Conservation (phyloP, 202 grass and related monocot genomes). For the Panicum virgatum region DNA sequence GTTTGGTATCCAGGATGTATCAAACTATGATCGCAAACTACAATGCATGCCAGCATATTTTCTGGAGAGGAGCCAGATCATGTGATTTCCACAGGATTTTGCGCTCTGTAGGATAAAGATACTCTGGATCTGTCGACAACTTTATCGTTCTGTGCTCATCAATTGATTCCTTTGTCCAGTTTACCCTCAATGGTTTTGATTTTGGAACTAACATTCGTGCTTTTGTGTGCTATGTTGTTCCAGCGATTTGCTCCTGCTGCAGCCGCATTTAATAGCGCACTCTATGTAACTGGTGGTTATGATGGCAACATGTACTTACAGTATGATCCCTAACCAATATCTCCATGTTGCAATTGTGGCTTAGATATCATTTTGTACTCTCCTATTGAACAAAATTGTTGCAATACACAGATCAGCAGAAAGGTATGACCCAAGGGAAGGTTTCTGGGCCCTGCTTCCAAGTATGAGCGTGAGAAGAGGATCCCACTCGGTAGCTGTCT, state of each 20-base stretch:
- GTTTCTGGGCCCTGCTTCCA: slow-evolving; percentile 68
- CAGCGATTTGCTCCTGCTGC: slow-evolving; percentile 78
- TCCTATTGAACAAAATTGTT: slow-evolving; percentile 17
- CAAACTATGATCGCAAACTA: not conserved
- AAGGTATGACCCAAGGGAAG: slow-evolving; percentile 94
- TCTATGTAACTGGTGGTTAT: slow-evolving; percentile 80
- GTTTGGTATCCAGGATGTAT: slow-evolving; percentile 1
- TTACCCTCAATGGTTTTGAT: slow-evolving; percentile 10
- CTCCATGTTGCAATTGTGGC: not conserved
- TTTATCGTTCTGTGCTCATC: not conserved
- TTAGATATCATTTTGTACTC: slow-evolving; percentile 4
- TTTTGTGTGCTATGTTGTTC: slow-evolving; percentile 29
- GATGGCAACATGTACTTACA: slow-evolving; percentile 67
- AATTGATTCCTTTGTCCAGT: not conserved
- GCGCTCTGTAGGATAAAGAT: slow-evolving; percentile 18
- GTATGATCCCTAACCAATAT: slow-evolving; percentile 38
- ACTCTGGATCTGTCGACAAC: not conserved
- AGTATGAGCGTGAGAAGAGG: slow-evolving; percentile 71
- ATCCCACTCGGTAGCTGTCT: slow-evolving; percentile 51
- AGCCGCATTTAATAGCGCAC: slow-evolving; percentile 47
- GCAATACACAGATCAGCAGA: slow-evolving; percentile 59
- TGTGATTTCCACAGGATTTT: slow-evolving; percentile 7
- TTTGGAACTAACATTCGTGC: slow-evolving; percentile 8
- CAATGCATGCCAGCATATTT: slow-evolving; percentile 5
- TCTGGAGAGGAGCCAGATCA: not conserved